Evolutionary conservation across 2,329 filamentous ascomycete genomes (phyloP).

Genomic region (Diaporthe eres): DNA sequence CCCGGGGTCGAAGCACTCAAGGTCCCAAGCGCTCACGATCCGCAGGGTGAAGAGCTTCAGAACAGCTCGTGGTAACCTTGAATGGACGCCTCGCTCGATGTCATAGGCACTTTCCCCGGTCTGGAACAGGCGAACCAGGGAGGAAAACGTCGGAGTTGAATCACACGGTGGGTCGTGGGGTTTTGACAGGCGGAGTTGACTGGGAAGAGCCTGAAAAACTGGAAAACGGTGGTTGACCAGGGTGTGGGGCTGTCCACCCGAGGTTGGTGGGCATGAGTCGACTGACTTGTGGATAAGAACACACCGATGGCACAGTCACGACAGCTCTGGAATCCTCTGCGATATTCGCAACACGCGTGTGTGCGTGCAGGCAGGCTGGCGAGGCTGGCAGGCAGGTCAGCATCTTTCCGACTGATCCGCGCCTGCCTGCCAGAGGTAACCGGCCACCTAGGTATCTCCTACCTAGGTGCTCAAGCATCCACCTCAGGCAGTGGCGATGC

Average conservation of each 20-base stretch:
- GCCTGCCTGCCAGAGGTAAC: neutral
- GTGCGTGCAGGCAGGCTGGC: neutral
- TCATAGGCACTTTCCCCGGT: neutral
- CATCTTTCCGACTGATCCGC: conserved; percentile 15
- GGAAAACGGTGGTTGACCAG: conserved; percentile 24
- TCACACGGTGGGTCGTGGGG: conserved; percentile 15
- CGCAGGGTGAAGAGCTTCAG: neutral
- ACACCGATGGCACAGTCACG: neutral
- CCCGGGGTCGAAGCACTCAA: neutral
- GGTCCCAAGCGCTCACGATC: neutral
- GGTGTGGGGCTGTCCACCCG: neutral
- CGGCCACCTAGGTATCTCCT: neutral
- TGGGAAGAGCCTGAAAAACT: conserved; percentile 15
- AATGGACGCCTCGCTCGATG: neutral
- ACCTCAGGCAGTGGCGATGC: conserved; percentile 15
- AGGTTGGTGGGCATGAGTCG: conserved; percentile 6
- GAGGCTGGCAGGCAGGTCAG: too few species aligned
- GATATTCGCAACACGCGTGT: neutral
- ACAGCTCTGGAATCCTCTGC: conserved; percentile 1
- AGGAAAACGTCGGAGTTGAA: neutral
- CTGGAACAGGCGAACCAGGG: neutral
- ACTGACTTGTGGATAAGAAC: conserved; percentile 18
- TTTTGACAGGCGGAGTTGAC: conserved; percentile 27
- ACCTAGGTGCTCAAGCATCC: neutral
- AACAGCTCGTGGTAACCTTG: neutral